These are phyloP conservation scores for Synchytrium microbalum DNA, from an alignment of 371 early-diverging fungal species.

Conservation along the genomic window DNA sequence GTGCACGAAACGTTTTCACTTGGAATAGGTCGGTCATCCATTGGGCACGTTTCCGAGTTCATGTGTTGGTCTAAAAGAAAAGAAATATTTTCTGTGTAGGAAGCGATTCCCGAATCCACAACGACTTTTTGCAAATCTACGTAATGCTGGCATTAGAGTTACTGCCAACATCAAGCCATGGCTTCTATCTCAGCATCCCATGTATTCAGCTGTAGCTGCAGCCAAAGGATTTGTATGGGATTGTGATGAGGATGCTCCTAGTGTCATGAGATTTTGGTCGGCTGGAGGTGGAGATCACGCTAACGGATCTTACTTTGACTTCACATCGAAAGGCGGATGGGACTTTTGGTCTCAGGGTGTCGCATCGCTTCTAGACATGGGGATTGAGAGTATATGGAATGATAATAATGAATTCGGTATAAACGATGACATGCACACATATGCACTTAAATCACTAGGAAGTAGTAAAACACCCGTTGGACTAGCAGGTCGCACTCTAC, in stretches of 20 bases:
- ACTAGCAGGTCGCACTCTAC: constrained; percentile 39
- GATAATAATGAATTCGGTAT: constrained; percentile 55
- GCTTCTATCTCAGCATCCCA: constrained; percentile 48
- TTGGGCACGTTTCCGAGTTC: no score
- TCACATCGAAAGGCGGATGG: constrained; percentile 42
- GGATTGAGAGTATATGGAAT: constrained; percentile 50
- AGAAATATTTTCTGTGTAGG: constrained; percentile 7
- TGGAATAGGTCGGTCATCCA: constrained; percentile 39
- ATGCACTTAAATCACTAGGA: constrained; percentile 10
- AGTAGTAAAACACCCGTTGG: constrained; percentile 16
- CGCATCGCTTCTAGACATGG: constrained; percentile 37
- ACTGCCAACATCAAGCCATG: constrained; percentile 61
- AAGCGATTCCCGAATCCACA: constrained; percentile 43
- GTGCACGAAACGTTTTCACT: constrained; percentile 54
- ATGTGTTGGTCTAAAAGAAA: no score
- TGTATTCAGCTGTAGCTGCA: constrained; percentile 26
- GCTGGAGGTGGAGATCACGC: constrained; percentile 42
- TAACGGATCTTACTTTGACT: constrained; percentile 49
- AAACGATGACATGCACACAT: constrained; percentile 37
- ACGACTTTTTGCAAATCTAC: constrained; percentile 27
- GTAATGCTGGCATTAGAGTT: constrained; percentile 37
- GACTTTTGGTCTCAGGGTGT: constrained; percentile 45
- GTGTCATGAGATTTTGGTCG: constrained; percentile 37
- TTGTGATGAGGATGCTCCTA: constrained; percentile 16
- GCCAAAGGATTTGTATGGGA: constrained; percentile 43